Conservation (phyloP, 768 basidiomycete genomes). For the Kwoniella sp. region DNA sequence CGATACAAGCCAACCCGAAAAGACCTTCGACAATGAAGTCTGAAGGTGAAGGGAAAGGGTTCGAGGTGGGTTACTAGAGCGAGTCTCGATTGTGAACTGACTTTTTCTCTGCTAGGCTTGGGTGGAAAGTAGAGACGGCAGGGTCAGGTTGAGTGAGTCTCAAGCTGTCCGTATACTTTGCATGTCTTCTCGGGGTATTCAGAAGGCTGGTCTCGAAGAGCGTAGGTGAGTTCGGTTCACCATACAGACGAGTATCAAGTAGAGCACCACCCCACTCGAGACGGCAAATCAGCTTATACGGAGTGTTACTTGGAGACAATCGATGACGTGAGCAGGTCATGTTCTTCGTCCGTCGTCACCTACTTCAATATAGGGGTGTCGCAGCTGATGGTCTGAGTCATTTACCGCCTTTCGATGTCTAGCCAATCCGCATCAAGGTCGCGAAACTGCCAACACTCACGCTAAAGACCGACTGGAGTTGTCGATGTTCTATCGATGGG, state of each 20-base stretch:
- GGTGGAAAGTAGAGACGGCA: conserved; percentile 3
- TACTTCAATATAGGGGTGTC: too few species aligned
- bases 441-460: neutral
- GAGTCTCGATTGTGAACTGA: neutral
- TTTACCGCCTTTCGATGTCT: neutral
- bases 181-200: too few species aligned
- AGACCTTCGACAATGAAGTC: neutral
- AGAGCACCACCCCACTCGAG: neutral
- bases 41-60: neutral
- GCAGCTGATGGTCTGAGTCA: neutral
- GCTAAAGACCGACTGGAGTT: neutral
- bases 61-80: conserved; percentile 2
- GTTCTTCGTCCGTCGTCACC: too few species aligned
- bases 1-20: neutral
- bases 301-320: conserved; percentile 7
- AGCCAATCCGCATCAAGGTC: conserved; percentile 7
- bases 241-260: conserved; percentile 10
- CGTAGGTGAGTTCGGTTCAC: too few species aligned
- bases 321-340: conserved; percentile 1
- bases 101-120: conserved; percentile 1
- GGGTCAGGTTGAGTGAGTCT: conserved; percentile 11
- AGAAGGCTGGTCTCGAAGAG: too few species aligned
- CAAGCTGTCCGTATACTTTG: neutral
- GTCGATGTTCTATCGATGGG: neutral
- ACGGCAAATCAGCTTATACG: neutral